phyloP scores from a whole-genome alignment of 2,329 filamentous ascomycete genomes.

The Cladosporium sp. region DNA sequence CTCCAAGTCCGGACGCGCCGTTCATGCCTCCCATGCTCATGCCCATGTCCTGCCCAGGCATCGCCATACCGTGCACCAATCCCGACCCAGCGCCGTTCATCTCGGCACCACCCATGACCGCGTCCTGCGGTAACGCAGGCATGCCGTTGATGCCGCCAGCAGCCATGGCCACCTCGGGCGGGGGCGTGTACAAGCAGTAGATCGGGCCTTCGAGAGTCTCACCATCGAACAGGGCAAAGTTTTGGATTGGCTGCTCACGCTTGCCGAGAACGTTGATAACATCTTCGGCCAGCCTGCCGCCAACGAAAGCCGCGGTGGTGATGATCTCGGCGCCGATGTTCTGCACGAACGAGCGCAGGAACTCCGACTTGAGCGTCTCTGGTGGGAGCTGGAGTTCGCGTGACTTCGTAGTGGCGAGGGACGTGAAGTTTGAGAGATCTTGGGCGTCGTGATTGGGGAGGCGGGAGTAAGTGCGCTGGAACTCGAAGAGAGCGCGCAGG shows the following conservation, averaged over 20 bases:
- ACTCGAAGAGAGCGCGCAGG: constrained; percentile 87
- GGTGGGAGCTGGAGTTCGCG: constrained; percentile 57
- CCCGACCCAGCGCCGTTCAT: neutral
- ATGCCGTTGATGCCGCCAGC: neutral
- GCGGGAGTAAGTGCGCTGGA: constrained; percentile 52
- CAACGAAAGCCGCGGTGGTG: constrained; percentile 84
- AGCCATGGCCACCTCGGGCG: constrained; percentile 30
- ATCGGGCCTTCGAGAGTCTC: constrained; percentile 74
- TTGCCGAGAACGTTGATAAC: constrained; percentile 94
- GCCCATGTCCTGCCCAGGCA: neutral
- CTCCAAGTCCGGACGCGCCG: neutral
- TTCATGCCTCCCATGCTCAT: constrained; percentile 2
- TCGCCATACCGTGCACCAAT: neutral
- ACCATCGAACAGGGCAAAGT: constrained; percentile 89
- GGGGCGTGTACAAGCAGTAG: constrained; percentile 62
- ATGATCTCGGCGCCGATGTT: constrained; percentile 82
- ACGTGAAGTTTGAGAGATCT: constrained; percentile 76
- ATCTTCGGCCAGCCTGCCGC: constrained; percentile 89
- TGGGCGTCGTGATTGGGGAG: constrained; percentile 56
- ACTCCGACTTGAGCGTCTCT: constrained; percentile 54
- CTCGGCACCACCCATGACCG: neutral
- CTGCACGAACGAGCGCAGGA: constrained; percentile 81
- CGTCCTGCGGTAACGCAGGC: constrained; percentile 2
- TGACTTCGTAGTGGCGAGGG: constrained; percentile 75
- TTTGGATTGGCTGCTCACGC: constrained; percentile 92